phyloP scores from a whole-genome alignment of 73 alveolate genomes.

The Blepharisma stoltei region DNA sequence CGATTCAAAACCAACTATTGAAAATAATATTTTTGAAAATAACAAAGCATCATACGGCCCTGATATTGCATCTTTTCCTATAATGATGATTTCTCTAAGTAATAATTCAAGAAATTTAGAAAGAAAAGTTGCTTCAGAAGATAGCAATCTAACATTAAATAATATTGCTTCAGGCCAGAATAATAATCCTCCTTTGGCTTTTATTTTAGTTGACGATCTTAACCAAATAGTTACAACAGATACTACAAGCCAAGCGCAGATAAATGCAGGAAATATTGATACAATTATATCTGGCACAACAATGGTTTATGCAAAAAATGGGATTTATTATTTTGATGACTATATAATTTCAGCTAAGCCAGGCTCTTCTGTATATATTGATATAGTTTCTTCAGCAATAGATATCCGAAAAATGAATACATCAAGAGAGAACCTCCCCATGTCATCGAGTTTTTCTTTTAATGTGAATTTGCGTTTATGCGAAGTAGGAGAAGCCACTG shows the following conservation, averaged over 20 bases:
- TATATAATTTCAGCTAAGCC: background rate
- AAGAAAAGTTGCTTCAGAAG: too few species aligned
- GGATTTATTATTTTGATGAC: background rate
- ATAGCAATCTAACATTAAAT: too few species aligned
- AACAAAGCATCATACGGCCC: background rate
- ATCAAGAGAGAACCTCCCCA: slow-evolving; percentile 11
- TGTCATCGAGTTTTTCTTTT: background rate
- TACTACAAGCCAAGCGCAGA: background rate
- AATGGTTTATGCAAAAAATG: background rate
- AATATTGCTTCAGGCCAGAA: slow-evolving; percentile 1
- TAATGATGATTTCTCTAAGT: background rate
- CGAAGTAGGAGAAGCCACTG: background rate
- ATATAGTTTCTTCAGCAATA: slow-evolving; percentile 22
- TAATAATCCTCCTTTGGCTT: background rate
- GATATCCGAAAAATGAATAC: slow-evolving; percentile 35
- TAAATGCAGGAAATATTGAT: background rate
- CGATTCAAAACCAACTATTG: background rate
- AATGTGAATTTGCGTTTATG: background rate
- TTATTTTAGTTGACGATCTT: background rate
- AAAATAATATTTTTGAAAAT: background rate
- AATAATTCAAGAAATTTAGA: too few species aligned
- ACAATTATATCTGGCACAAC: background rate
- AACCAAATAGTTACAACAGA: background rate
- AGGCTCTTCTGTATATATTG: background rate
- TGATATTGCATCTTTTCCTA: slow-evolving; percentile 14